Conservation (phyloP, 106 monocot genomes). For the Alisma plantagoaquatica region DNA sequence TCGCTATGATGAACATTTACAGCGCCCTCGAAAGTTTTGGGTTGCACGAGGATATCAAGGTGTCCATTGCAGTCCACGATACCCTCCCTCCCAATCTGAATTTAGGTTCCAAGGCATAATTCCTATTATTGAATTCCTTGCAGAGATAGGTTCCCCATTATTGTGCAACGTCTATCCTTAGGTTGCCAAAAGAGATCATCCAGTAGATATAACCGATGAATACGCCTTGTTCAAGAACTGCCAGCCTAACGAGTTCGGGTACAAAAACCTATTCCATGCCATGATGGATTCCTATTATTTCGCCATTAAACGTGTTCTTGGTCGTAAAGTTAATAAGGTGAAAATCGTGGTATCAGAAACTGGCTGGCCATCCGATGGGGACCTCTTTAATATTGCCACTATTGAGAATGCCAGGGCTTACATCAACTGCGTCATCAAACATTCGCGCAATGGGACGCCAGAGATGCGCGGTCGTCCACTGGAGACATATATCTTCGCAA, state of each 20-base stretch:
- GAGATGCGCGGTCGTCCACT: slow-evolving; percentile 4
- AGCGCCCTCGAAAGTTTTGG: slow-evolving; percentile 1
- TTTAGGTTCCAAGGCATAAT: background rate
- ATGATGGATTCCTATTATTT: slow-evolving; percentile 11
- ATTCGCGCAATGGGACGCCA: slow-evolving; percentile 15
- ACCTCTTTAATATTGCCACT: slow-evolving; percentile 1
- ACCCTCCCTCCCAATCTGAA: background rate
- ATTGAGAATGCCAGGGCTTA: slow-evolving; percentile 9
- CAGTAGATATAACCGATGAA: background rate
- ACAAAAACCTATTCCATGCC: slow-evolving; percentile 2
- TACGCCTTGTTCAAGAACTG: no score
- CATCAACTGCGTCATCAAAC: slow-evolving; percentile 8
- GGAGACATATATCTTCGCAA: slow-evolving; percentile 22
- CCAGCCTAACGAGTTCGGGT: no score
- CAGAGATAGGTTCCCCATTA: background rate
- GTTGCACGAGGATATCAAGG: background rate
- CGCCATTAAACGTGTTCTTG: slow-evolving; percentile 6
- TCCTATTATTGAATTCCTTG: background rate
- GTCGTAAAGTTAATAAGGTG: no score
- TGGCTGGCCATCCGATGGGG: slow-evolving; percentile 19
- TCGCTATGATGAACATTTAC: slow-evolving; percentile 12
- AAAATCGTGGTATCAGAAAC: slow-evolving; percentile 21
- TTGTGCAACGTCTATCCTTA: slow-evolving; percentile 16
- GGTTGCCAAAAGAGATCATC: slow-evolving; percentile 9
- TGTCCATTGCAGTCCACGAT: background rate